These are phyloP conservation scores for Fomitopsis betulina DNA, from an alignment of 1,284 basidiomycete species.

Conservation along the genomic window DNA sequence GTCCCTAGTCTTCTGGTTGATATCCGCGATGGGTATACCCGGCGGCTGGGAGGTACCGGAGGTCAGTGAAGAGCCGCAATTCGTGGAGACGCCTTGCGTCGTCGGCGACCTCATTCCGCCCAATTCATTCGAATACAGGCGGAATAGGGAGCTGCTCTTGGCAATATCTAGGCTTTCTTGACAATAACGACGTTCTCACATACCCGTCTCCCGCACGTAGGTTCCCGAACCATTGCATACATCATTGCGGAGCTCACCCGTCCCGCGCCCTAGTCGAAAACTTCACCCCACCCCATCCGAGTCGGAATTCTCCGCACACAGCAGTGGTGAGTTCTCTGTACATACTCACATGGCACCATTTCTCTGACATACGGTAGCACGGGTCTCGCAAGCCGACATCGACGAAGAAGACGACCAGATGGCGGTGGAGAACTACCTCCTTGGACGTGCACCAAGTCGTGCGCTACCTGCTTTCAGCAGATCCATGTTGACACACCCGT, in stretches of 20 bases:
- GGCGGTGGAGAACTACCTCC: not conserved
- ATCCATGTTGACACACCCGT: not conserved
- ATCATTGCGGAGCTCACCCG: constrained; percentile 19
- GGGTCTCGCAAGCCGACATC: not conserved
- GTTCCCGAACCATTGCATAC: constrained; percentile 39
- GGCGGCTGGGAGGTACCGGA: constrained; percentile 23
- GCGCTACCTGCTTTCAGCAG: not conserved
- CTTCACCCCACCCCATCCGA: constrained; percentile 34
- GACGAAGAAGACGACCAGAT: not conserved
- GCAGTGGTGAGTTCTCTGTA: constrained; percentile 31
- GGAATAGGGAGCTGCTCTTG: constrained; percentile 29
- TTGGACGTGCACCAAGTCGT: not conserved
- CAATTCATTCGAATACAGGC: constrained; percentile 6
- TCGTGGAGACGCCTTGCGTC: constrained; percentile 33
- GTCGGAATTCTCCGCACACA: constrained; percentile 43
- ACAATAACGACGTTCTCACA: constrained; percentile 13
- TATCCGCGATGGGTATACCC: constrained; percentile 19
- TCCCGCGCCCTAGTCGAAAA: constrained; percentile 19
- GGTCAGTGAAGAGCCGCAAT: constrained; percentile 25
- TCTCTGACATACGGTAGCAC: no score
- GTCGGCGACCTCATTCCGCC: constrained; percentile 37
- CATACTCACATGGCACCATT: not conserved
- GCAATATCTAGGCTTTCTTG: constrained; percentile 29
- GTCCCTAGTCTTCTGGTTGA: constrained; percentile 26
- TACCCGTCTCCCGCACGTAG: constrained; percentile 27